Conservation (phyloP, 805 yeast species). For the Metschnikowia orientalis region DNA sequence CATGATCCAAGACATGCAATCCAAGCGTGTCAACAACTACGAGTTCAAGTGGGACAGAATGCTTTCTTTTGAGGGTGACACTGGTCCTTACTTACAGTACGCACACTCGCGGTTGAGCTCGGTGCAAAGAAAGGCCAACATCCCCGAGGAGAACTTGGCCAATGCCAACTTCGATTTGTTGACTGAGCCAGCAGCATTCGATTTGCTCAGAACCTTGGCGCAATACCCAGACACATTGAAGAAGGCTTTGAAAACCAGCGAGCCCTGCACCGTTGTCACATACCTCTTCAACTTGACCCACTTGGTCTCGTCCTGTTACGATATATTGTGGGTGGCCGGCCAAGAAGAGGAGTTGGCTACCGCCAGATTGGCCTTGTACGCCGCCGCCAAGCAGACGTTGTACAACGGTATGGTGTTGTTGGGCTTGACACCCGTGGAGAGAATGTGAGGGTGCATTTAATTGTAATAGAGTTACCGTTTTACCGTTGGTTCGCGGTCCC, state of each 20-base stretch:
- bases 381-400: slow-evolving; percentile 84
- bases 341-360: slow-evolving; percentile 80
- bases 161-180: slow-evolving; percentile 58
- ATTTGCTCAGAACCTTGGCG: slow-evolving; percentile 70
- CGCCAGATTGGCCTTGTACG: slow-evolving; percentile 89
- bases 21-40: slow-evolving; percentile 94
- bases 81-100: slow-evolving; percentile 97
- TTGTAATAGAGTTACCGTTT: neutral
- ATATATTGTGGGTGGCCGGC: slow-evolving; percentile 94
- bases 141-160: slow-evolving; percentile 36
- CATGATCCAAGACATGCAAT: slow-evolving; percentile 98
- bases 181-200: slow-evolving; percentile 65
- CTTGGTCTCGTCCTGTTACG: slow-evolving; percentile 93
- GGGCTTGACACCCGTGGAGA: slow-evolving; percentile 96
- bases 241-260: slow-evolving; percentile 77
- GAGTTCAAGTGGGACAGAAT: slow-evolving; percentile 97
- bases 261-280: slow-evolving; percentile 92
- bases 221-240: slow-evolving; percentile 89
- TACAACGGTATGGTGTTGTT: slow-evolving; percentile 84
- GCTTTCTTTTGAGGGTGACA: slow-evolving; percentile 98
- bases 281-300: slow-evolving; percentile 90
- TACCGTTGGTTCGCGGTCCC: too few relatives aligned
- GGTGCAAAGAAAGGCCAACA: slow-evolving; percentile 77
- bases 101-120: slow-evolving; percentile 97
- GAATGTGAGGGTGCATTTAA: slow-evolving; percentile 60